A percentile compares a stretch with the other conserved stretches of the same genome.
These are phyloP conservation scores for Nicotiana paniculata DNA, from an alignment of 257 asterid species.

Conservation along the genomic window DNA sequence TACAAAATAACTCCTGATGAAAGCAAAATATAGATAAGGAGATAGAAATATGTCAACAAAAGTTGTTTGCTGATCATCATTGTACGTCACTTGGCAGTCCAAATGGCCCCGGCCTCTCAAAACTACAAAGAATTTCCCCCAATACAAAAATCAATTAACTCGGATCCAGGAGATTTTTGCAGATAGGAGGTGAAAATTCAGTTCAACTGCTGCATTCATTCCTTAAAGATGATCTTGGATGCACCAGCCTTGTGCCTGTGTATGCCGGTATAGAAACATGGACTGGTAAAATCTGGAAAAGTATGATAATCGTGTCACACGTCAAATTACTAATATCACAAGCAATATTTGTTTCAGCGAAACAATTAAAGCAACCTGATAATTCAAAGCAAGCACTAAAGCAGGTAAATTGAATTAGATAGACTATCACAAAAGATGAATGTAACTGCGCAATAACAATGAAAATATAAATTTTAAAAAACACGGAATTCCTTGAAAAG, in stretches of 20 bases:
- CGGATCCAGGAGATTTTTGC: background rate
- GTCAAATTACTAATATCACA: background rate
- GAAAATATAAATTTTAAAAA: background rate
- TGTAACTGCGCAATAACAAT: background rate
- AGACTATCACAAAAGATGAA: background rate
- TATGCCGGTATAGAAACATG: background rate
- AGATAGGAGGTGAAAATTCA: background rate
- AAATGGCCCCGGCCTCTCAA: background rate
- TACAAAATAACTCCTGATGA: conserved; percentile 91
- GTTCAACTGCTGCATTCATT: background rate
- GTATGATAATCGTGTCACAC: background rate
- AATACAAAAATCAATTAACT: conserved; percentile 2
- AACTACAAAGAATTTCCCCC: background rate
- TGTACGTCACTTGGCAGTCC: background rate
- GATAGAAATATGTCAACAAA: conserved; percentile 75
- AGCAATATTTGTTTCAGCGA: background rate
- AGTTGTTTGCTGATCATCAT: conserved; percentile 78
- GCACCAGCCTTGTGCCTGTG: background rate
- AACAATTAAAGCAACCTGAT: background rate
- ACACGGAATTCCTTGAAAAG: background rate
- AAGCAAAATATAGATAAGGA: conserved; percentile 63
- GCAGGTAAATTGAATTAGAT: background rate
- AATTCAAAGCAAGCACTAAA: background rate
- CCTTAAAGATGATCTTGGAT: background rate
- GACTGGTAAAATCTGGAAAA: background rate